Percentiles rank a stretch among this genome's conserved stretches.
phyloP scores from a whole-genome alignment of 306 rosid species.

The Lupinus albus region DNA sequence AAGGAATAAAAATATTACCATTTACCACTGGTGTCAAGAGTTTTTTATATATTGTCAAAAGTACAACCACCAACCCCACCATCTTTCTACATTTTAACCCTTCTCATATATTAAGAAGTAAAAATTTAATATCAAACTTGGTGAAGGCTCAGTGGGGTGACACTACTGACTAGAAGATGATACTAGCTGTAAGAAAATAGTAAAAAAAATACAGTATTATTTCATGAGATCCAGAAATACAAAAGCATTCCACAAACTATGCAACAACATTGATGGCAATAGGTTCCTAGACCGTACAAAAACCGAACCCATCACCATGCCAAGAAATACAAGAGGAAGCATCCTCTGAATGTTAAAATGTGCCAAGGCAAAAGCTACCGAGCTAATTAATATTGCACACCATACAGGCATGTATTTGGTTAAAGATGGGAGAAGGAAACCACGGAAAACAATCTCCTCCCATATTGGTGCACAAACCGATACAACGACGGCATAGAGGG shows the following conservation, averaged over 20 bases:
- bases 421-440: constrained; percentile 67
- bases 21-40: background rate
- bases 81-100: background rate
- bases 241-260: constrained; percentile 73
- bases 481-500: constrained; percentile 62
- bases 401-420: constrained; percentile 64
- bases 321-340: constrained; percentile 63
- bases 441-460: constrained; percentile 70
- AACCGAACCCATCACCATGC: constrained; percentile 59
- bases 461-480: constrained; percentile 62
- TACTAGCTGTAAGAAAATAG: background rate
- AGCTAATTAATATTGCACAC: constrained; percentile 60
- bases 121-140: constrained; percentile 2
- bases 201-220: no score
- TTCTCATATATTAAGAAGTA: constrained; percentile 4
- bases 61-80: no score
- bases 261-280: constrained; percentile 63
- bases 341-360: constrained; percentile 65
- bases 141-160: no score
- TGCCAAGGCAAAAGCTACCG: constrained; percentile 61
- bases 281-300: constrained; percentile 62
- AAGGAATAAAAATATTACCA: no score
- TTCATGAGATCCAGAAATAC: constrained; percentile 67
- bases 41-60: constrained; percentile 18
- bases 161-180: background rate